Evolutionary conservation across 2,329 filamentous ascomycete genomes (phyloP), one percentile per base, ranked within the genome.

Genomic region (Aspergillus costaricaensis): DNA sequence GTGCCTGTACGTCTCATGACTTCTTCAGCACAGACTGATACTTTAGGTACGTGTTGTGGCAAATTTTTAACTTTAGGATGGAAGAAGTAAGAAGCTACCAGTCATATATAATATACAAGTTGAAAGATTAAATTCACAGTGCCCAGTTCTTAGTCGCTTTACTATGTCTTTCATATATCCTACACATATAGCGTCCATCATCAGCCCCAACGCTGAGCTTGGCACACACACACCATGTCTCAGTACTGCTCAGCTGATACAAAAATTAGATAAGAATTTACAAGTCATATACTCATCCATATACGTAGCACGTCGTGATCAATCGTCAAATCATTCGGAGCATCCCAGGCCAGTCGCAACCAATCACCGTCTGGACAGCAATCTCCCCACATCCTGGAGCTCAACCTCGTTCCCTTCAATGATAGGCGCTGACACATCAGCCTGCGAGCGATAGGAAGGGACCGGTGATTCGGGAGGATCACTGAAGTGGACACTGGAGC

Each of bases 351-450:
- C 27, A 36, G 25, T 27, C 25, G 25, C 25, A 27, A 27, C 60
- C 9, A 32, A 55, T 57, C 48, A 47, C 25, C 41, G 38, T 27
- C 58, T 60, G 8, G 65, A 69, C 19, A 81, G 66, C 4, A 81
- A 67, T 1, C 79, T 78, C 1, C 79, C 78, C 2, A 80, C 74
- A 68, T 81, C 79, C 55, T 79, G 78, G 12, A 81, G 67, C 50
- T 76, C 65, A 23, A 75, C 60, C 57, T 73, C 62, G 56, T 68
- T 53, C 59, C 69, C 57, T 50, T 70, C 59, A 25, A 65, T 57
- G 57, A 66, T 55, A 15, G 61, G 62, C 17, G 54, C 52, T 15
- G 58, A 47, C 21, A 65, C 39, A 36, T 69, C 66, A 1, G 64
- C 58, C 19, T 71, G 62, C 15, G 63, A 59, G 47, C 63, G 64